phyloP scores from a whole-genome alignment of 306 rosid species.

The Glycine tomentella region DNA sequence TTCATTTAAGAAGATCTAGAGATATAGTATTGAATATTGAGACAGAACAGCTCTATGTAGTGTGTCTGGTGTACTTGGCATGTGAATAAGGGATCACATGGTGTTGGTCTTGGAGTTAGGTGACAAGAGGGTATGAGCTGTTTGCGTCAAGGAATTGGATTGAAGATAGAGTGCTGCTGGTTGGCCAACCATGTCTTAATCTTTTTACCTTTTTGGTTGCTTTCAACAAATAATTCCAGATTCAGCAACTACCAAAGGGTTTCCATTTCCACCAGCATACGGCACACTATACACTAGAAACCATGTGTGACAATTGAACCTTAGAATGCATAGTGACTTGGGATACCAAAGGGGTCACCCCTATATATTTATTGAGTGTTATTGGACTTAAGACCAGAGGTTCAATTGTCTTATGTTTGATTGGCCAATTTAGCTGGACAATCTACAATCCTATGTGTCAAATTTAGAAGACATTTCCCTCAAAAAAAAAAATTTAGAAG shows the following conservation, averaged over 20 bases:
- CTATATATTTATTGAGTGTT: too few species aligned
- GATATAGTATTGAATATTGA: neutral
- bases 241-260: neutral
- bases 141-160: constrained; percentile 29
- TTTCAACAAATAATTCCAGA: constrained; percentile 27
- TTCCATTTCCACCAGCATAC: constrained; percentile 10
- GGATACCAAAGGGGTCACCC: too few species aligned
- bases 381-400: too few species aligned
- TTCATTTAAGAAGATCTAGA: neutral
- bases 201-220: neutral
- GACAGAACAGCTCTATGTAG: neutral
- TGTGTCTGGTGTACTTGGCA: neutral
- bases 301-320: too few species aligned
- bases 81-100: constrained; percentile 30
- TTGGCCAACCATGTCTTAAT: neutral
- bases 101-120: constrained; percentile 33
- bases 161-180: neutral
- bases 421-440: too few species aligned
- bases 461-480: too few species aligned
- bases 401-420: too few species aligned
- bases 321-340: too few species aligned
- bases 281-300: too few species aligned
- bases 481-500: too few species aligned
- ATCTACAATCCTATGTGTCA: too few species aligned
- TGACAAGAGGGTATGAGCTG: constrained; percentile 38